These are phyloP conservation scores for Taphrina wiesneri DNA, from an alignment of 1,139 yeast species.

Conservation along the genomic window DNA sequence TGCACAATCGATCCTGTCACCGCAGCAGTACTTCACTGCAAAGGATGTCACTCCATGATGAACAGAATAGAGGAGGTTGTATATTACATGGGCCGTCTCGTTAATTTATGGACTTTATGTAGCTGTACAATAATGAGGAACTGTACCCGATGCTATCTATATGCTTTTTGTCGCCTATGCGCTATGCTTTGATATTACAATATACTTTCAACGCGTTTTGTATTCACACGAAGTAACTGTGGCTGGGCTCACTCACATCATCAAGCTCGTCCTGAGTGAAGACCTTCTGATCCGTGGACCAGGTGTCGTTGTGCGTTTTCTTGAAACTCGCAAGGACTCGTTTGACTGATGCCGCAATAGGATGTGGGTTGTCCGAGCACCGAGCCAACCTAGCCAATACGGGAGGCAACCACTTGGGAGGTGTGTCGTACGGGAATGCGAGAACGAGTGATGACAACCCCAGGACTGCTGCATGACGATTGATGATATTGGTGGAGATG, in stretches of 20 bases:
- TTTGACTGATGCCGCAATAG: constrained; percentile 83
- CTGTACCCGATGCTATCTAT: neutral
- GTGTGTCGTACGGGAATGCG: constrained; percentile 88
- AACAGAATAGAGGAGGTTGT: neutral
- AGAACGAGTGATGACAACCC: constrained; percentile 87
- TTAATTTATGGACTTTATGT: neutral
- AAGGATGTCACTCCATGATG: neutral
- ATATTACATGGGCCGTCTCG: neutral
- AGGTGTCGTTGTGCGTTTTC: constrained; percentile 90
- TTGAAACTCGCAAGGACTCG: constrained; percentile 79
- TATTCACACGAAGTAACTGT: constrained; percentile 78
- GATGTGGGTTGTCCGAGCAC: constrained; percentile 67
- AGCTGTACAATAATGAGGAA: neutral
- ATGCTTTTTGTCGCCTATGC: neutral
- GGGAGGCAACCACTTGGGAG: constrained; percentile 86
- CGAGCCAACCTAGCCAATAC: constrained; percentile 69
- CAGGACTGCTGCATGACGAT: constrained; percentile 78
- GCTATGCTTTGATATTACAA: neutral
- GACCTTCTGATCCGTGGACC: constrained; percentile 84
- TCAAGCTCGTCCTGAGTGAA: constrained; percentile 80
- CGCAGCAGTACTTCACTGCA: neutral
- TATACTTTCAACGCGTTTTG: neutral
- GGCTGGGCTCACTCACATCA: constrained; percentile 90
- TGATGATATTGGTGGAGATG: constrained; percentile 43
- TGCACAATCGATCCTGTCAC: constrained; percentile 15